These are phyloP conservation scores for Cyclanthera cordifolia DNA, from an alignment of 306 rosid genomes.

Conservation along the genomic window DNA sequence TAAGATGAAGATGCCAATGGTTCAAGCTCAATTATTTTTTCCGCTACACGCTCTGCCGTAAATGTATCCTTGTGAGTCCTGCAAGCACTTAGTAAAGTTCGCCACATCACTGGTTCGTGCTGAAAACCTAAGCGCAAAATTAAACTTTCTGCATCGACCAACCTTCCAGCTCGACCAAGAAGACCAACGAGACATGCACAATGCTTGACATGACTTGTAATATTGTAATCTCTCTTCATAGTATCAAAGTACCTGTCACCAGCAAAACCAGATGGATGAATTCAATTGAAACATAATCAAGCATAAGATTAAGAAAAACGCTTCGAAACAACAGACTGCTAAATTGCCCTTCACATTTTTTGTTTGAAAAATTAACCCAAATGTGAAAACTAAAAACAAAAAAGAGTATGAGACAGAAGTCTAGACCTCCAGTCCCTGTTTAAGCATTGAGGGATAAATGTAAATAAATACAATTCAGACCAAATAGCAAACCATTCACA, in stretches of 20 bases:
- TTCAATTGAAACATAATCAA: background rate
- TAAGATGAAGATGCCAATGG: slow-evolving; percentile 42
- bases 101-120: slow-evolving; percentile 47
- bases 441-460: background rate
- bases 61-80: slow-evolving; percentile 32
- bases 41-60: slow-evolving; percentile 32
- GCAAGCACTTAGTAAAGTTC: slow-evolving; percentile 50
- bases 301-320: background rate
- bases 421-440: background rate
- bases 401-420: background rate
- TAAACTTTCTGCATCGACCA: slow-evolving; percentile 35
- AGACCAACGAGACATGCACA: slow-evolving; percentile 42
- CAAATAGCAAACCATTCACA: background rate
- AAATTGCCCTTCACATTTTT: background rate
- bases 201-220: slow-evolving; percentile 33
- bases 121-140: slow-evolving; percentile 30
- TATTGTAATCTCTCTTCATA: slow-evolving; percentile 33
- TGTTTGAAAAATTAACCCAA: background rate
- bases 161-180: slow-evolving; percentile 43
- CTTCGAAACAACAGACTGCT: background rate
- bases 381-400: background rate
- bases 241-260: slow-evolving; percentile 25
- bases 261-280: background rate
- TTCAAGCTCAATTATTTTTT: slow-evolving; percentile 43
- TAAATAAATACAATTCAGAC: background rate